Evolutionary conservation across 2,329 filamentous ascomycete species (phyloP).

Genomic region (Neofusicoccum umdonicola): DNA sequence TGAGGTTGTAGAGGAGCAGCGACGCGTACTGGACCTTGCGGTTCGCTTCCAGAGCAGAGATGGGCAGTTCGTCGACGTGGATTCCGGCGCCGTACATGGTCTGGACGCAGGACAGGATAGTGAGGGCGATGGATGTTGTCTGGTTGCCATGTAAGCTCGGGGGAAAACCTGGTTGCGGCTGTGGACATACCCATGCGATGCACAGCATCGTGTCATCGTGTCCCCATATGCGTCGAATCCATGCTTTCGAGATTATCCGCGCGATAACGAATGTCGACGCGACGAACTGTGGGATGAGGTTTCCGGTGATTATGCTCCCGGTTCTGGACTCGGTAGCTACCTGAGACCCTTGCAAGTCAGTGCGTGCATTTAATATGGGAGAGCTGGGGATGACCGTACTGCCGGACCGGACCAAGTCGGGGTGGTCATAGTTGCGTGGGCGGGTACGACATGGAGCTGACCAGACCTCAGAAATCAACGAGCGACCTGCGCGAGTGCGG

Average conservation of each 20-base stretch:
- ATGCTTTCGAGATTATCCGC: not conserved
- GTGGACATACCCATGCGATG: not conserved
- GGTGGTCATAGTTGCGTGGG: too few species aligned
- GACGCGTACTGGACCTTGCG: slow-evolving; percentile 24
- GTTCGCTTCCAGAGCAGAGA: not conserved
- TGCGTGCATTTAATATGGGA: not conserved
- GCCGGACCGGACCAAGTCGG: not conserved
- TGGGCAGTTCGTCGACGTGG: not conserved
- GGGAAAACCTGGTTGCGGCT: too few species aligned
- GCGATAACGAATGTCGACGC: not conserved
- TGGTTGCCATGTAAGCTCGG: not conserved
- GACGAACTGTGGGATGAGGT: not conserved
- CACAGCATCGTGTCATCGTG: not conserved
- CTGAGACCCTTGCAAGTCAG: not conserved
- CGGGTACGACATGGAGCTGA: not conserved
- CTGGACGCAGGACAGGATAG: not conserved
- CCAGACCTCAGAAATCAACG: not conserved
- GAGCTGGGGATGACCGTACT: not conserved
- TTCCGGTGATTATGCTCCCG: not conserved
- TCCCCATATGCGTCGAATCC: not conserved
- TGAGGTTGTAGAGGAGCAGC: slow-evolving; percentile 29
- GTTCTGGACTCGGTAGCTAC: not conserved
- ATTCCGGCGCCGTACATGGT: not conserved
- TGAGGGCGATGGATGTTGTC: not conserved
- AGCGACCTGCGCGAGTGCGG: not conserved